Evolutionary conservation across 2,329 filamentous ascomycete species (phyloP).

Genomic region (Saccharata proteae): DNA sequence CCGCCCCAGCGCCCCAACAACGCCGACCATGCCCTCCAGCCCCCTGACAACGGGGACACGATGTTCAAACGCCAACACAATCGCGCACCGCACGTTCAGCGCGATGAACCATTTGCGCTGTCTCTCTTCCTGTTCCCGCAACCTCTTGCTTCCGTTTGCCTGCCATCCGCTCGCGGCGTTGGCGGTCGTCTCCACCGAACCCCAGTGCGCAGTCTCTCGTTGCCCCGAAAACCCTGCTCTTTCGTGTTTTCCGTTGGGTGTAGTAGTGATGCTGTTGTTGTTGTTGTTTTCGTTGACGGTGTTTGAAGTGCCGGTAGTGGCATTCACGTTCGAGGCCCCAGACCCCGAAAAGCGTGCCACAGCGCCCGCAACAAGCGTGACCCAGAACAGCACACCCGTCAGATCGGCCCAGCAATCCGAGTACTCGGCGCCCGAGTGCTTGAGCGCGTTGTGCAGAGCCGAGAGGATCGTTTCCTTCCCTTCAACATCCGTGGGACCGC

Average conservation of each 20-base stretch:
- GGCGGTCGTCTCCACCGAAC: no score
- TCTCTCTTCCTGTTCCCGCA: not conserved
- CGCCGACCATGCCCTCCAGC: conserved; percentile 17
- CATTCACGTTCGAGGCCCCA: no score
- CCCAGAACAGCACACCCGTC: conserved; percentile 26
- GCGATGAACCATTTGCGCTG: conserved; percentile 21
- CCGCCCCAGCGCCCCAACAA: conserved; percentile 11
- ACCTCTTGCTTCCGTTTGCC: not conserved
- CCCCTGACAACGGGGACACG: conserved; percentile 18
- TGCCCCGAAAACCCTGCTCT: not conserved
- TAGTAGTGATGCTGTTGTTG: no score
- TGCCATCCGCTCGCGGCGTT: no score
- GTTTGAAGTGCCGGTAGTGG: no score
- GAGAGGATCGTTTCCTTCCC: conserved; percentile 12
- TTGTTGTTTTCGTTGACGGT: no score
- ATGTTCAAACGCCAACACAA: conserved; percentile 25
- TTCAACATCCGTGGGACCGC: not conserved
- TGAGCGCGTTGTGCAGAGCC: conserved; percentile 15
- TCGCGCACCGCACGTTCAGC: conserved; percentile 18
- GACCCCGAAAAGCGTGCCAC: conserved; percentile 5
- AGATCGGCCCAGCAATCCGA: conserved; percentile 24
- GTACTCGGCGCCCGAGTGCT: conserved; percentile 18
- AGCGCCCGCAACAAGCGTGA: conserved; percentile 21
- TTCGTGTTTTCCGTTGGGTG: no score
- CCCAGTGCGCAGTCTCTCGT: no score